Evolutionary conservation across 768 basidiomycete genomes (phyloP).

Genomic region (Hemileccinum rubropunctum): DNA sequence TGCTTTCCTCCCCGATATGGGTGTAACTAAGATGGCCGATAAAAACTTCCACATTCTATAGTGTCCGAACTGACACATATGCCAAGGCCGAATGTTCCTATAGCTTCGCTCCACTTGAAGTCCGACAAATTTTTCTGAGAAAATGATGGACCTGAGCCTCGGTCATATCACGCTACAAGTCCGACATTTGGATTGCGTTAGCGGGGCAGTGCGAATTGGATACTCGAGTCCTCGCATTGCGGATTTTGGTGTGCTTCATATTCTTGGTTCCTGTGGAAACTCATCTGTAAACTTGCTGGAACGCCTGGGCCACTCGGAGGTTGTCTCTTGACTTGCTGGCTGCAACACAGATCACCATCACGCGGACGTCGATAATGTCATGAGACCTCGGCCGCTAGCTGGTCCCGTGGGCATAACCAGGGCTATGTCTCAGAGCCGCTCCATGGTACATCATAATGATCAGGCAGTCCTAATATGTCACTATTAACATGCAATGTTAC

Average conservation of each 20-base stretch:
- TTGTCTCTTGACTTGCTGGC: background rate
- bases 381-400: background rate
- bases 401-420: background rate
- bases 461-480: slow-evolving; percentile 6
- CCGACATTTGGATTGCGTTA: background rate
- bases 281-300: background rate
- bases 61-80: slow-evolving; percentile 2
- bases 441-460: slow-evolving; percentile 6
- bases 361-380: slow-evolving; percentile 5
- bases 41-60: background rate
- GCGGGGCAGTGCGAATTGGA: background rate
- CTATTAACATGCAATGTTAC: slow-evolving; percentile 26
- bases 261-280: background rate
- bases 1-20: background rate
- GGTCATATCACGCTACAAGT: background rate
- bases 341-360: background rate
- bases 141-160: background rate
- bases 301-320: too few species aligned
- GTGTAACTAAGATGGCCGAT: background rate
- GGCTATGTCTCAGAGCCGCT: background rate
- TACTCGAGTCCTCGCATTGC: background rate
- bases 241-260: background rate
- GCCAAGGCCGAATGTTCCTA: background rate
- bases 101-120: background rate
- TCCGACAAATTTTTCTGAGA: background rate